A percentile compares a stretch with the other conserved stretches of the same genome.
These are phyloP conservation scores for Pseudocercospora pini-densiflorae DNA, from an alignment of 2,329 filamentous ascomycete genomes.

Conservation along the genomic window DNA sequence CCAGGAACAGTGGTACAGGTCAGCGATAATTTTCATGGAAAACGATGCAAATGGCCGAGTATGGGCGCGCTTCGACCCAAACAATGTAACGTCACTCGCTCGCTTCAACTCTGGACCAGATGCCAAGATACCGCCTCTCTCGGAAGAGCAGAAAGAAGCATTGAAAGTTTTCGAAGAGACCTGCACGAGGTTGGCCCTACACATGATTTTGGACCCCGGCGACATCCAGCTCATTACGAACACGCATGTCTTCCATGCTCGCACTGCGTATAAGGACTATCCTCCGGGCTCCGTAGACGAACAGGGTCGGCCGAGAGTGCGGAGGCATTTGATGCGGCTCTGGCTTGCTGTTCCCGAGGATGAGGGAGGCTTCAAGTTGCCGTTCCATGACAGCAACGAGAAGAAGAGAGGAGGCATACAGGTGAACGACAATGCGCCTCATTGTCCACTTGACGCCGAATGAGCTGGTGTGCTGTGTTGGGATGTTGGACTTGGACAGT, in stretches of 20 bases:
- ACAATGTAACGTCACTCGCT: constrained; percentile 77
- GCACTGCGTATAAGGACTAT: constrained; percentile 78
- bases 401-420: constrained; percentile 89
- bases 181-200: constrained; percentile 72
- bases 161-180: constrained; percentile 73
- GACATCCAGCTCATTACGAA: constrained; percentile 88
- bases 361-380: constrained; percentile 84
- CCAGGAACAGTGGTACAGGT: constrained; percentile 57
- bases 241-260: constrained; percentile 76
- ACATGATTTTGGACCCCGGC: constrained; percentile 85
- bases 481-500: neutral
- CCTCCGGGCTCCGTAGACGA: constrained; percentile 50
- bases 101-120: constrained; percentile 67
- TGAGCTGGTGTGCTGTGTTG: constrained; percentile 40
- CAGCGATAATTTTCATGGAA: constrained; percentile 74
- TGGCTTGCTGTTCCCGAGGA: constrained; percentile 82
- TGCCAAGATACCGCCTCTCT: constrained; percentile 70
- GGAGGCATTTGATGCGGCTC: constrained; percentile 78
- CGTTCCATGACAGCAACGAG: constrained; percentile 78
- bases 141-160: constrained; percentile 69
- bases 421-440: constrained; percentile 77
- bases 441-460: constrained; percentile 76
- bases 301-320: constrained; percentile 58
- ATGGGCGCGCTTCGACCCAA: constrained; percentile 88
- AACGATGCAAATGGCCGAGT: constrained; percentile 67